Evolutionary conservation across 2,329 filamentous ascomycete species (phyloP).

Genomic region (Penicillium sp.): DNA sequence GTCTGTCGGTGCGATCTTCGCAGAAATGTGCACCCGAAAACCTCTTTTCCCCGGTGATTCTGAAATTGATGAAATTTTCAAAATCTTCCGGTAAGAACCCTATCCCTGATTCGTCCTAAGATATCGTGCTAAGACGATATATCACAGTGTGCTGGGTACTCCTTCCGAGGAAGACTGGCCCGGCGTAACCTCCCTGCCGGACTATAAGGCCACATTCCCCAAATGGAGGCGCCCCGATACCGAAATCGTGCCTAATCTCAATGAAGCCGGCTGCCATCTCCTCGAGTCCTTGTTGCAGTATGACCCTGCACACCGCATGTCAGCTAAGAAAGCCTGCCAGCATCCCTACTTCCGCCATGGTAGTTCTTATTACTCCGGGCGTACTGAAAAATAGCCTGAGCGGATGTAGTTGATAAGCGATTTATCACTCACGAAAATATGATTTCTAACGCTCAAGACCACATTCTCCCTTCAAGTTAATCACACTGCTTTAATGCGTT

Average conservation of each 20-base stretch:
- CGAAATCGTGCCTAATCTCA: conserved; percentile 72
- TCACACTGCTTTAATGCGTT: background rate
- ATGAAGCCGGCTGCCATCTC: conserved; percentile 59
- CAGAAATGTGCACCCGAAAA: conserved; percentile 94
- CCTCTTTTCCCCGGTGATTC: conserved; percentile 91
- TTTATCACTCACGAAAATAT: background rate
- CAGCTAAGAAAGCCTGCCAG: conserved; percentile 82
- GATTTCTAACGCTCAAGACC: background rate
- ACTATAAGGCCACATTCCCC: conserved; percentile 90
- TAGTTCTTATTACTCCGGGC: conserved; percentile 53
- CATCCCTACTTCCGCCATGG: conserved; percentile 79
- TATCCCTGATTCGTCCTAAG: too few species aligned
- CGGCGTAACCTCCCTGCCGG: conserved; percentile 90
- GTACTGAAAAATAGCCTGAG: conserved; percentile 17
- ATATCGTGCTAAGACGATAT: too few species aligned
- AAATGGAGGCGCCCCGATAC: conserved; percentile 80
- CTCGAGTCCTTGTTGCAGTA: conserved; percentile 77
- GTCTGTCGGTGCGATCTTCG: conserved; percentile 93
- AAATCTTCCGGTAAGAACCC: conserved; percentile 83
- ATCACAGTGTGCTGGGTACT: conserved; percentile 73
- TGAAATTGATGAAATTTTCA: conserved; percentile 93
- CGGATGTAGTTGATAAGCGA: background rate
- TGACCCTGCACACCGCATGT: conserved; percentile 83
- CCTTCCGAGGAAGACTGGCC: conserved; percentile 83
- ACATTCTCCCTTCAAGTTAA: background rate